These are phyloP conservation scores for Symbiodinium natans DNA, from an alignment of 73 alveolate species.

Conservation along the genomic window DNA sequence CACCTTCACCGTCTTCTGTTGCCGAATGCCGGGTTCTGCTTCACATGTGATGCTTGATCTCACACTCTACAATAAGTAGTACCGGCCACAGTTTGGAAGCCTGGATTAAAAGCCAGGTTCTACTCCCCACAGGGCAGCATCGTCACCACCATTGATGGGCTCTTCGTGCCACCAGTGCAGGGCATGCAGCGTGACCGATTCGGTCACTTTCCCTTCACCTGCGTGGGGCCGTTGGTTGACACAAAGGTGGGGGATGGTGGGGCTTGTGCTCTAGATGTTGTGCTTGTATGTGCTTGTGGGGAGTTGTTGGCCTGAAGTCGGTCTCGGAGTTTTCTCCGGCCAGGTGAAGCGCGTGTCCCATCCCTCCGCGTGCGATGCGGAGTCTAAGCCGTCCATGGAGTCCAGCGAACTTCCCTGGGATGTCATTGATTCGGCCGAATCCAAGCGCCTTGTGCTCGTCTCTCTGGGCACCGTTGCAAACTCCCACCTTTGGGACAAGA, in stretches of 20 bases:
- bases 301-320: too few species aligned
- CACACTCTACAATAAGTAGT: too few species aligned
- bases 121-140: conserved; percentile 52
- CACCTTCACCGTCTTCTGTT: too few species aligned
- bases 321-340: too few species aligned
- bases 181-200: conserved; percentile 34
- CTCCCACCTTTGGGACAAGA: conserved; percentile 18
- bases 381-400: background rate
- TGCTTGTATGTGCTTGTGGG: too few species aligned
- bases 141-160: conserved; percentile 79
- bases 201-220: conserved; percentile 66
- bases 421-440: background rate
- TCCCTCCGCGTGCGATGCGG: background rate
- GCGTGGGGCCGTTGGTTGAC: conserved; percentile 74
- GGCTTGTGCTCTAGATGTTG: too few species aligned
- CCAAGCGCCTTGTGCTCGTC: conserved; percentile 33
- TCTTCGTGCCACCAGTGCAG: conserved; percentile 40
- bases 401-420: conserved; percentile 33
- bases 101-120: too few species aligned
- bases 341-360: conserved; percentile 75
- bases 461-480: conserved; percentile 76
- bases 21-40: too few species aligned
- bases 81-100: too few species aligned
- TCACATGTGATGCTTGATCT: too few species aligned
- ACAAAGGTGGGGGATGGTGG: background rate